Evolutionary conservation across 352 stramenopile genomes (phyloP).

Genomic region (Halophytophthora polymorphica): DNA sequence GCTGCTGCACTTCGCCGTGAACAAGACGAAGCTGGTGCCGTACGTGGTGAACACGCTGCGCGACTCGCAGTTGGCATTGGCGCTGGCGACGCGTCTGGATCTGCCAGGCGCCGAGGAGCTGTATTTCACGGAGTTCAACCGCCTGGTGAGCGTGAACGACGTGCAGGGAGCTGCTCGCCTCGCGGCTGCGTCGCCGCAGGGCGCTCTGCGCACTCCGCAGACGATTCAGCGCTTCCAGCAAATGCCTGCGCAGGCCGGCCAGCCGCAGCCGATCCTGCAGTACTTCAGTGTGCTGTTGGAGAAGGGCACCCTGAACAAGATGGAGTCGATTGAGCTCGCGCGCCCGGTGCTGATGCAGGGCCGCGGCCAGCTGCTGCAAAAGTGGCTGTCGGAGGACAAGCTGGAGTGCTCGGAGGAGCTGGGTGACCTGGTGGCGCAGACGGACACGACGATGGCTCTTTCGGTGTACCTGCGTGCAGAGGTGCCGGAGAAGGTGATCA

Average conservation of each 20-base stretch:
- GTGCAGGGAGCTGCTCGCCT: slow-evolving; percentile 88
- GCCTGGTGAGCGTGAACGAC: slow-evolving; percentile 84
- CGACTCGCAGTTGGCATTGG: slow-evolving; percentile 95
- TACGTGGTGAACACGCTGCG: slow-evolving; percentile 98
- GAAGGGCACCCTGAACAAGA: slow-evolving; percentile 98
- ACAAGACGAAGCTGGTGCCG: slow-evolving; percentile 96
- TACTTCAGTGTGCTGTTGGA: slow-evolving; percentile 99
- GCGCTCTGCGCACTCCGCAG: slow-evolving; percentile 94
- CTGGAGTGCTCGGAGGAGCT: slow-evolving; percentile 97
- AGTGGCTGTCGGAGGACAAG: slow-evolving; percentile 99
- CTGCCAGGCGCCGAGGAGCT: slow-evolving; percentile 98
- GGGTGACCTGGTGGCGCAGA: slow-evolving; percentile 94
- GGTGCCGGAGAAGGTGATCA: slow-evolving; percentile 99
- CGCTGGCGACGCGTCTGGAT: slow-evolving; percentile 95
- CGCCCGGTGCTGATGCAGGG: slow-evolving; percentile 97
- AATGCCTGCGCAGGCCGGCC: slow-evolving; percentile 94
- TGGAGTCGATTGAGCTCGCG: slow-evolving; percentile 98
- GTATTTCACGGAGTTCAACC: slow-evolving; percentile 98
- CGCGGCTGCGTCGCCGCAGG: slow-evolving; percentile 86
- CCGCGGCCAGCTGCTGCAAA: slow-evolving; percentile 97
- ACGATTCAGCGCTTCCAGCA: slow-evolving; percentile 99
- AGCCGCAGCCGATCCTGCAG: slow-evolving; percentile 97
- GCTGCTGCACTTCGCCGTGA: slow-evolving; percentile 97
- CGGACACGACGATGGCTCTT: slow-evolving; percentile 97
- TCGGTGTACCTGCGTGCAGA: slow-evolving; percentile 97